Evolutionary conservation across 108 stramenopile genomes (phyloP), one percentile per base, ranked within the genome.

Genomic region (Nitzschia putrida): DNA sequence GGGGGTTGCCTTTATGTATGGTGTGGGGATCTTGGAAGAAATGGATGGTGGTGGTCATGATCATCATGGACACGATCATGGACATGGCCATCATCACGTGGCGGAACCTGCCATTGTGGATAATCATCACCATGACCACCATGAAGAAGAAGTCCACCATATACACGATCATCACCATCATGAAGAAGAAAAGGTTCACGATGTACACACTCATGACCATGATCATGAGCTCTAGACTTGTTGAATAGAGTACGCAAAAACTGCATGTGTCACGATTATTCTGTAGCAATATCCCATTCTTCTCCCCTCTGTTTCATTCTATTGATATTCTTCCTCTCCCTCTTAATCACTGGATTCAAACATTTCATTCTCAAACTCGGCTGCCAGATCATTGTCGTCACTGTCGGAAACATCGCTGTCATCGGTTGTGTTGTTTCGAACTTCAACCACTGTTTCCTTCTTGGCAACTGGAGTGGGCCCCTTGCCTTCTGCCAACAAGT

Each of bases 1-100:
- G 2, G 95, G 95, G 29, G 67, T 96, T 67, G 88, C 71, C 0
- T 90, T 93, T 69, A 72, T 96, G 83, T 87, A 86, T 72, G 55
- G 60, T n/a, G 88, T 90, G 16, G 72, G 76, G 38, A 47, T 80
- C 7, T 53, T 92, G 50, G 94, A 95, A 78, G 76, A 68, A 64
- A 63, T 76, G 74, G 66, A 83, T 50, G 64, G 61, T 11, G 64
- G 73, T 22, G 67, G 76, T 49, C 70, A 76, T 61, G 61, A 53
- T 29, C 71, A 72, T 49, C 50, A 72, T 54, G 50, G 63, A 54
- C 41, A 63, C 41, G 29, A 57, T 47, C 21, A 64, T 47, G 64
- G 5, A 29, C 67, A 61, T 61, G 42, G 63, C 24, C 22, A 63
- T 45, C 52, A 64, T n/a, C 74, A 74, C 23, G 6, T 18, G 1